These are phyloP conservation scores for Chrysoporthe deuterocubensis DNA, from an alignment of 2,329 filamentous ascomycete genomes.

Conservation along the genomic window DNA sequence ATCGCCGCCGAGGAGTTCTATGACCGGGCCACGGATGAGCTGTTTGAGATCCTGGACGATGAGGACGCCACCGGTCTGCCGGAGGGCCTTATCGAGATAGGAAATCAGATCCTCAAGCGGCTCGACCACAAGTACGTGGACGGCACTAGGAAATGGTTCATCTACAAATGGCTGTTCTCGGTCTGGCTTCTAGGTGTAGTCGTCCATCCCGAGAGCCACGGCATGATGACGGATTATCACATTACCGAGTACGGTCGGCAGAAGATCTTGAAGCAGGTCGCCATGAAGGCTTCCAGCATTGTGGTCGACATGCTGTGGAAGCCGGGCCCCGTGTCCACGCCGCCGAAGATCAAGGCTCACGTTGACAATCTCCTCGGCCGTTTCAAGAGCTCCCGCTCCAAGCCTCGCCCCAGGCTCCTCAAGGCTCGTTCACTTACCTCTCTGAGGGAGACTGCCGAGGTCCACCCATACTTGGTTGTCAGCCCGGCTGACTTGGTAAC, in stretches of 20 bases:
- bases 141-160: constrained; percentile 79
- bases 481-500: constrained; percentile 80
- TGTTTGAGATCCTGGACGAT: constrained; percentile 88
- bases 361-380: constrained; percentile 73
- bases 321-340: constrained; percentile 65
- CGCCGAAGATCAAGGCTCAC: constrained; percentile 66
- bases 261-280: constrained; percentile 78
- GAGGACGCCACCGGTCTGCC: constrained; percentile 85
- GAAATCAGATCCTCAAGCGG: constrained; percentile 80
- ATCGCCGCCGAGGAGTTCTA: constrained; percentile 89
- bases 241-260: constrained; percentile 90
- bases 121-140: constrained; percentile 74
- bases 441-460: constrained; percentile 74
- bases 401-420: constrained; percentile 61
- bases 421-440: constrained; percentile 75
- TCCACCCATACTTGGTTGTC: constrained; percentile 79
- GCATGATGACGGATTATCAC: constrained; percentile 85
- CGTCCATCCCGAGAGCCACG: constrained; percentile 82
- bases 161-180: constrained; percentile 91
- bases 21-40: constrained; percentile 74
- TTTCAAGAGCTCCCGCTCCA: constrained; percentile 59
- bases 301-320: constrained; percentile 79
- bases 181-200: constrained; percentile 83
- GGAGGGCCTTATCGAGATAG: constrained; percentile 80
- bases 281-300: constrained; percentile 76